A percentile compares a stretch with the other conserved stretches of the same genome.
Conservation (phyloP, 148 eudicot species). For the Rhododendron vialii region DNA sequence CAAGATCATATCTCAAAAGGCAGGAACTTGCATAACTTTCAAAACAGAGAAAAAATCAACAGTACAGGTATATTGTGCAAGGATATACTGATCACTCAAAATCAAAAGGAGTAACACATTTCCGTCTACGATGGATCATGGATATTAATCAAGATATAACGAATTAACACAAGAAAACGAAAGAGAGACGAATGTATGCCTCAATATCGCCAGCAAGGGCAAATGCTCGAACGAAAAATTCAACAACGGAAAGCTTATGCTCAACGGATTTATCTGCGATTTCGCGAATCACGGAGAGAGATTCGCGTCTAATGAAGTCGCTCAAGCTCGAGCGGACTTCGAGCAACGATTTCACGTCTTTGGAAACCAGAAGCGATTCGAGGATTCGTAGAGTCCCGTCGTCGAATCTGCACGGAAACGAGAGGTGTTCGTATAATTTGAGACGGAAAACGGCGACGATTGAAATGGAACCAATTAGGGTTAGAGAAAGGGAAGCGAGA, state of each 20-base stretch:
- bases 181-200: neutral
- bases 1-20: neutral
- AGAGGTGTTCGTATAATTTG: neutral
- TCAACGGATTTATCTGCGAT: constrained; percentile 28
- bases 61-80: neutral
- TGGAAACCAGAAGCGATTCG: constrained; percentile 42
- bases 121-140: neutral
- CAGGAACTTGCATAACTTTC: neutral
- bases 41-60: neutral
- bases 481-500: neutral
- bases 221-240: constrained; percentile 4
- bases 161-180: neutral
- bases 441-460: neutral
- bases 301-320: constrained; percentile 52
- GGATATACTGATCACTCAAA: neutral
- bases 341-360: constrained; percentile 43
- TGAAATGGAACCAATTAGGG: neutral
- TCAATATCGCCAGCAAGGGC: constrained; percentile 4
- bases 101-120: neutral
- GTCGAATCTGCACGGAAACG: constrained; percentile 40
- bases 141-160: neutral
- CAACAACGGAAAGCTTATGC: constrained; percentile 5
- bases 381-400: constrained; percentile 52
- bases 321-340: constrained; percentile 30
- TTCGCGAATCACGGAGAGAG: constrained; percentile 40